These are phyloP conservation scores for Chamaecrista fasciculata DNA, from an alignment of 306 rosid genomes.

Conservation along the genomic window DNA sequence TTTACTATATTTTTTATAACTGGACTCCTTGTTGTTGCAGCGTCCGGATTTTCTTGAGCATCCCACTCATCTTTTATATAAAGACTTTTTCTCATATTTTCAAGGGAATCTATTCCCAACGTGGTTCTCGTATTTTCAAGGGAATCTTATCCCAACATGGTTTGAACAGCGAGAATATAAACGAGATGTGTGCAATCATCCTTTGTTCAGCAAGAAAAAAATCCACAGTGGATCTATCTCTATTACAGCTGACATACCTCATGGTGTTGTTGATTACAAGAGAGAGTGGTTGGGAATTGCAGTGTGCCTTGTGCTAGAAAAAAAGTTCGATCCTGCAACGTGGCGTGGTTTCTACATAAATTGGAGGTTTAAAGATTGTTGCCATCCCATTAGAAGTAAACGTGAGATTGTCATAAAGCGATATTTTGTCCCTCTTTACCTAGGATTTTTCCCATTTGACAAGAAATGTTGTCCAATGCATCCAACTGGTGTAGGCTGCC, in stretches of 20 bases:
- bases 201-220: neutral
- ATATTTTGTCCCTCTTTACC: neutral
- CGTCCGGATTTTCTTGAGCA: neutral
- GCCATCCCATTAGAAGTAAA: neutral
- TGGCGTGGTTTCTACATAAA: too few relatives aligned
- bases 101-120: too few relatives aligned
- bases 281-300: neutral
- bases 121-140: neutral
- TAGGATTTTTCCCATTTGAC: neutral
- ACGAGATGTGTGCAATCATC: too few relatives aligned
- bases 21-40: neutral
- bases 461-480: neutral
- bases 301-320: neutral
- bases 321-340: neutral
- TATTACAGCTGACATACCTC: neutral
- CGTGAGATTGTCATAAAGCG: neutral
- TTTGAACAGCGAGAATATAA: neutral
- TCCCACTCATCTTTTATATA: neutral
- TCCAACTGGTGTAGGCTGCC: neutral
- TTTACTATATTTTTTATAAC: too few relatives aligned
- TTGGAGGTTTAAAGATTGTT: neutral
- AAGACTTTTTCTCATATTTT: neutral
- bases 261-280: neutral
- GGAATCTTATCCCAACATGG: neutral
- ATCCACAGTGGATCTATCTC: neutral